phyloP scores from a whole-genome alignment of 495 filamentous ascomycete genomes.

The Parathielavia appendiculata region DNA sequence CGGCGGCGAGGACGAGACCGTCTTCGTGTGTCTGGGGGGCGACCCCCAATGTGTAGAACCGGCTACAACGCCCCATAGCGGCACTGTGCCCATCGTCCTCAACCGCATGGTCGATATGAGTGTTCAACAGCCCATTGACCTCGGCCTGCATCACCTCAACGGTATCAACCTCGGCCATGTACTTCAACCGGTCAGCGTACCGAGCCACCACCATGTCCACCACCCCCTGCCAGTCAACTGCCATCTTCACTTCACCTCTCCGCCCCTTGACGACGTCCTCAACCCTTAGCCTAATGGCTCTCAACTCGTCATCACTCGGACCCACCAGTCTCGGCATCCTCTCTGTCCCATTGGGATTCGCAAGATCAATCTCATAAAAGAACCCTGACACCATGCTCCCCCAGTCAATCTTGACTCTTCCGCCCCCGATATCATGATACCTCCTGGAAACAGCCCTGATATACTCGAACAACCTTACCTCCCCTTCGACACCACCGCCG shows the following conservation, averaged over 20 bases:
- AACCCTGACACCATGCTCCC: conserved; percentile 57
- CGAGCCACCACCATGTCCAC: conserved; percentile 57
- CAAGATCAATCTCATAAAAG: conserved; percentile 52
- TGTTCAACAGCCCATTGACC: conserved; percentile 41
- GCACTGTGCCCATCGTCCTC: conserved; percentile 35
- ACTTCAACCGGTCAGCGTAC: conserved; percentile 50
- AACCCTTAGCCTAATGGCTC: conserved; percentile 41
- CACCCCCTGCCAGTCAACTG: conserved; percentile 56
- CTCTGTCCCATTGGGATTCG: conserved; percentile 25
- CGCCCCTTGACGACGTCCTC: conserved; percentile 32
- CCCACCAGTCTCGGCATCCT: conserved; percentile 38
- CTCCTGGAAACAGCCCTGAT: conserved; percentile 46
- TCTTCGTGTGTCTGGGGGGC: conserved; percentile 33
- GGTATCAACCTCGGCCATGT: conserved; percentile 38
- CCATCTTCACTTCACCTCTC: conserved; percentile 11
- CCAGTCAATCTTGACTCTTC: conserved; percentile 53
- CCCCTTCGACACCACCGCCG: background rate
- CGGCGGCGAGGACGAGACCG: conserved; percentile 35
- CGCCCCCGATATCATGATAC: conserved; percentile 55
- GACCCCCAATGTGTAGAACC: conserved; percentile 38
- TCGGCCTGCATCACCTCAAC: conserved; percentile 39
- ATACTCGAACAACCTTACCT: conserved; percentile 28
- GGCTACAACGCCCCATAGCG: conserved; percentile 46
- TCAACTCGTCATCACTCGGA: conserved; percentile 35
- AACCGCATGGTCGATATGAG: conserved; percentile 46